Base-by-base conservation (phyloP, 1,139 yeast genomes). In the Taphrina communis region DNA sequence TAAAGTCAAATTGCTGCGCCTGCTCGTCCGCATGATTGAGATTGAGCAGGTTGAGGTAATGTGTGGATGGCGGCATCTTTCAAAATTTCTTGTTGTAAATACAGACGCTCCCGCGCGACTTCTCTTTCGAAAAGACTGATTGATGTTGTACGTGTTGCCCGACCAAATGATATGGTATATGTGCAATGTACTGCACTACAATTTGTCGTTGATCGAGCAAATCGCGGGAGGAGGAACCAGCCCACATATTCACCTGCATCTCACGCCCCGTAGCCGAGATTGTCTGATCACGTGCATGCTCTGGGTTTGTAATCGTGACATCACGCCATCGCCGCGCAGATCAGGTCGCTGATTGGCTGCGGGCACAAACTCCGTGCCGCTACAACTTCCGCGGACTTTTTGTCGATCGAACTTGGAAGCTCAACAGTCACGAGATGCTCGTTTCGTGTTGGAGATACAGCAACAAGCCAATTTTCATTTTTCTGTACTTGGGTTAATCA, bases 31-130 rank as follows among this genome's bases (percentile, higher is more conserved):
- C 42, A 61, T 65, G 68, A 39, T 48, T 57, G 50, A 65, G 58
- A 50, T 65, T 65, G 68, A 65, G 68, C 36, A 57, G 63, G 63
- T 57, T 65, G 42, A 65, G 63, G 52, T 65, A 57, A 52, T 65
- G 63, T 53, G 68, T 39, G 31, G 63, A 65, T 17, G 70, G 59
- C 19, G 67, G 67, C 67, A 63, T 63, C 52, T 17, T 21, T 21
- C 31, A 25, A 25, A 25, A 25, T 1, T 25, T 25, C 25, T 25
- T 25, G 31, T 25, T 25, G 31, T 25, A 1, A 25, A 1, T 25
- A 25, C 1, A 25, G 31, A 25, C 4, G 31, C 31, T 25, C 4
- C 31, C 31, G 31, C 31, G 31, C 31, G 31, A 25, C 1, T 25
- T 25, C 31, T 25, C 31, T 25, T 2, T 25, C 31, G 4, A 25